Evolutionary conservation across 306 rosid species (phyloP).

Genomic region (Cyamopsis tetragonoloba): DNA sequence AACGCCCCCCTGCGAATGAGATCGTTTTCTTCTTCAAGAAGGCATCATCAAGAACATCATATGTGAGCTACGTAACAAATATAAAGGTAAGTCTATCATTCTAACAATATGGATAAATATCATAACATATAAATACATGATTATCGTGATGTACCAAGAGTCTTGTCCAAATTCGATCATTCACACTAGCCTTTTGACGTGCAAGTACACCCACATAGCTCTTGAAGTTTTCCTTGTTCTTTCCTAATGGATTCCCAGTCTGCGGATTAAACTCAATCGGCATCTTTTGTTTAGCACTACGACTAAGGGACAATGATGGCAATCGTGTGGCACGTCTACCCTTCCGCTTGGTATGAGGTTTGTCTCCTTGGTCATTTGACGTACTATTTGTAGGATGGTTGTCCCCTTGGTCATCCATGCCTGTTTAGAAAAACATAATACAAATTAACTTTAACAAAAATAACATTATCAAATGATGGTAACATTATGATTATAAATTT

Average conservation of each 20-base stretch:
- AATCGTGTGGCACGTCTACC: not conserved
- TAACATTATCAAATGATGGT: no score
- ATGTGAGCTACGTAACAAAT: not conserved
- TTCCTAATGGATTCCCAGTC: not conserved
- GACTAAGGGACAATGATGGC: not conserved
- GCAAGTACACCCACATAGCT: not conserved
- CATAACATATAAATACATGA: no score
- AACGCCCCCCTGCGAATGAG: not conserved
- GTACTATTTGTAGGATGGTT: no score
- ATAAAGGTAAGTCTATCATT: no score
- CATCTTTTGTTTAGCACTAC: not conserved
- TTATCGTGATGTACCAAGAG: not conserved
- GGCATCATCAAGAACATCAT: not conserved
- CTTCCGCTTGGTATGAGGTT: no score
- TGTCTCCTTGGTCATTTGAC: no score
- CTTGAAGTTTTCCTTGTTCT: not conserved
- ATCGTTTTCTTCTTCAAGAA: not conserved
- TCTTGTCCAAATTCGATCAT: not conserved
- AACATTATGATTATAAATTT: no score
- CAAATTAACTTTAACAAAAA: no score
- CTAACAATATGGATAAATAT: not conserved
- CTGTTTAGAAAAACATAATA: no score
- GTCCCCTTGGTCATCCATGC: no score
- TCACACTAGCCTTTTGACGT: not conserved
- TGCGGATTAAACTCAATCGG: not conserved